These are phyloP conservation scores for Rhodomyrtus tomentosa DNA, from an alignment of 345 rosid genomes.

Conservation along the genomic window DNA sequence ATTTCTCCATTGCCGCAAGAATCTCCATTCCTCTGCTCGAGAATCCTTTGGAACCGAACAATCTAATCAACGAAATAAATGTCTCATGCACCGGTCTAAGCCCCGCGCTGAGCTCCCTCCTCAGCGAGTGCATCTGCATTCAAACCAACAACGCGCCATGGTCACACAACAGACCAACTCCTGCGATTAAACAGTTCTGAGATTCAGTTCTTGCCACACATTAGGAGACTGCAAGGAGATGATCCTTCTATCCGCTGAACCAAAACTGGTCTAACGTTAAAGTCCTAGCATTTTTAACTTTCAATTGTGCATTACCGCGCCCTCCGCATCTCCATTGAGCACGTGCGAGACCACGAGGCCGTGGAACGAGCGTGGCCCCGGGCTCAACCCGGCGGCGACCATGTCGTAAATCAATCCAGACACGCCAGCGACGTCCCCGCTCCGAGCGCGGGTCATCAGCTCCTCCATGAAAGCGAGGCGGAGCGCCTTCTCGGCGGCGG, in stretches of 20 bases:
- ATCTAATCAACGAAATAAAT: slow-evolving; percentile 49
- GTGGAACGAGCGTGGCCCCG: slow-evolving; percentile 92
- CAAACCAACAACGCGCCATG: not conserved
- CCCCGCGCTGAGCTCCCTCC: slow-evolving; percentile 78
- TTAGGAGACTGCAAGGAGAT: not conserved
- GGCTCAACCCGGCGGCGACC: slow-evolving; percentile 87
- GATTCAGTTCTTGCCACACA: not conserved
- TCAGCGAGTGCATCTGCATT: slow-evolving; percentile 75
- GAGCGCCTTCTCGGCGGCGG: slow-evolving; percentile 64
- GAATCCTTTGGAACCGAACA: slow-evolving; percentile 64
- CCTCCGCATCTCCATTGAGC: slow-evolving; percentile 66
- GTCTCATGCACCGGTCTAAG: slow-evolving; percentile 80
- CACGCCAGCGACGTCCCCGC: slow-evolving; percentile 49
- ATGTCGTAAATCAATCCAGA: slow-evolving; percentile 81
- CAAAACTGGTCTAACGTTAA: not conserved
- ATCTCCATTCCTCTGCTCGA: slow-evolving; percentile 65
- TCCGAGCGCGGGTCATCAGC: slow-evolving; percentile 74
- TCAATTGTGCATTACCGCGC: slow-evolving; percentile 46
- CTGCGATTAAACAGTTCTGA: not conserved
- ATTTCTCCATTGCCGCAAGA: slow-evolving; percentile 77
- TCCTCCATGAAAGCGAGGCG: slow-evolving; percentile 91
- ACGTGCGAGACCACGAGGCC: slow-evolving; percentile 69
- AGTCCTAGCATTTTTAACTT: not conserved
- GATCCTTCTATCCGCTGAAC: not conserved
- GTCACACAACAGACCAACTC: not conserved